A percentile compares a stretch with the other conserved stretches of the same genome.
Conservation (phyloP, 345 rosid species). For the Rubroshorea leprosula region DNA sequence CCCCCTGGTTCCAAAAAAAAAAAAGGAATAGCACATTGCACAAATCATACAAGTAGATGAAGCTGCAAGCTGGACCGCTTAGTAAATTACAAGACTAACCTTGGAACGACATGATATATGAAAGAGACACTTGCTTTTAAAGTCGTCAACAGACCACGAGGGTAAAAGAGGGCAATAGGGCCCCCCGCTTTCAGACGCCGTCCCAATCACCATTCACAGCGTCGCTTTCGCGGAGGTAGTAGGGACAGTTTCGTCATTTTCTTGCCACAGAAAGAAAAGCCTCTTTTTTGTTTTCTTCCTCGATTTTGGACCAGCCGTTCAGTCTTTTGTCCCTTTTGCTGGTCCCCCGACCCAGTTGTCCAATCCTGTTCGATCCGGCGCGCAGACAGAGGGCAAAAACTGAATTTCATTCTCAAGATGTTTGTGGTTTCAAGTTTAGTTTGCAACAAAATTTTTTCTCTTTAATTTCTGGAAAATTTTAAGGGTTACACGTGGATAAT, state of each 20-base stretch:
- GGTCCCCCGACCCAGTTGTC: not conserved
- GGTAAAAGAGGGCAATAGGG: no score
- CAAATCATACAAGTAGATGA: no score
- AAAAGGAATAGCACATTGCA: no score
- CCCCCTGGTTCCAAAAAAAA: no score
- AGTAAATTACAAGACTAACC: no score
- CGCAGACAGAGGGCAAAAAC: not conserved
- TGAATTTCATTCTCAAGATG: not conserved
- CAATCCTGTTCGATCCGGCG: not conserved
- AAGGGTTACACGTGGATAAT: no score
- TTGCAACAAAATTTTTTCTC: not conserved
- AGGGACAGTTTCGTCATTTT: slow-evolving; percentile 21
- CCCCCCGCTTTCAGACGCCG: no score
- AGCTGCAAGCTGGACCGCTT: no score
- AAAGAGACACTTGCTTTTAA: no score
- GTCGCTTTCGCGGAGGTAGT: slow-evolving; percentile 12
- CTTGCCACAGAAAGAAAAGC: not conserved
- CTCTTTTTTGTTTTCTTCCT: not conserved
- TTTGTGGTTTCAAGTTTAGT: slow-evolving; percentile 6
- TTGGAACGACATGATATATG: no score
- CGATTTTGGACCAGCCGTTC: slow-evolving; percentile 3
- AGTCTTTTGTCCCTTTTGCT: not conserved
- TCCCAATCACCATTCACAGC: not conserved
- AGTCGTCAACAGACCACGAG: no score
- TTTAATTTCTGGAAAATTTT: no score